Evolutionary conservation across 1,284 basidiomycete species (phyloP).

Genomic region (Ceratobasidium sp.): DNA sequence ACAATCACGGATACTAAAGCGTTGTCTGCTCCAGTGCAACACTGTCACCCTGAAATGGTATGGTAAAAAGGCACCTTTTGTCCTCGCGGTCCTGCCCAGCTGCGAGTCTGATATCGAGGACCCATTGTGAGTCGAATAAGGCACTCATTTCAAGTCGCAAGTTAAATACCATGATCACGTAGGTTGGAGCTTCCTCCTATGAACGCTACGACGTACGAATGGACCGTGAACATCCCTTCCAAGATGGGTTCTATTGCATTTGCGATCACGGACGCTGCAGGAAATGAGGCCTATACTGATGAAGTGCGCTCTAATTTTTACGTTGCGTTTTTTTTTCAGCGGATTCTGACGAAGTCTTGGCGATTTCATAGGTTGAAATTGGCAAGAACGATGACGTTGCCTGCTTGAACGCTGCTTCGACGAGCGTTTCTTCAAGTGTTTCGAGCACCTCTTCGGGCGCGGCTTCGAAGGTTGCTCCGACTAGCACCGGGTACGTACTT

Average conservation of each 20-base stretch:
- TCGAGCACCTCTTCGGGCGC: too few relatives aligned
- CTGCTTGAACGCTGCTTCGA: conserved; percentile 29
- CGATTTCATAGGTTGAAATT: conserved; percentile 25
- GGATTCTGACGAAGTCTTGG: not conserved
- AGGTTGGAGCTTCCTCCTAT: conserved; percentile 30
- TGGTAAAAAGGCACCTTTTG: conserved; percentile 39
- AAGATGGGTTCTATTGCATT: conserved; percentile 33
- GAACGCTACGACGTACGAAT: conserved; percentile 32
- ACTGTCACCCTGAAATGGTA: conserved; percentile 31
- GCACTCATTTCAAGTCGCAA: not conserved
- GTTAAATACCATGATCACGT: not conserved
- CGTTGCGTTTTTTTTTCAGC: not conserved
- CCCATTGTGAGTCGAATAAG: conserved; percentile 25
- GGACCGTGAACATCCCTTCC: conserved; percentile 40
- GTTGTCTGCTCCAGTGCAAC: conserved; percentile 14
- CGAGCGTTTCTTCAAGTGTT: not conserved
- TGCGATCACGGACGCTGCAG: conserved; percentile 29
- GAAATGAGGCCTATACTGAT: conserved; percentile 42
- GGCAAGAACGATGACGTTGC: conserved; percentile 19
- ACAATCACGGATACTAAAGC: not conserved
- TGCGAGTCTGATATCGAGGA: conserved; percentile 26
- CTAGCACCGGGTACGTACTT: not conserved
- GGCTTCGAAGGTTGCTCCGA: too few relatives aligned
- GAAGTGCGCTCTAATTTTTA: not conserved
- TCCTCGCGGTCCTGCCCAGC: conserved; percentile 32